Conservation (phyloP, 345 rosid species). For the Gossypium australe region DNA sequence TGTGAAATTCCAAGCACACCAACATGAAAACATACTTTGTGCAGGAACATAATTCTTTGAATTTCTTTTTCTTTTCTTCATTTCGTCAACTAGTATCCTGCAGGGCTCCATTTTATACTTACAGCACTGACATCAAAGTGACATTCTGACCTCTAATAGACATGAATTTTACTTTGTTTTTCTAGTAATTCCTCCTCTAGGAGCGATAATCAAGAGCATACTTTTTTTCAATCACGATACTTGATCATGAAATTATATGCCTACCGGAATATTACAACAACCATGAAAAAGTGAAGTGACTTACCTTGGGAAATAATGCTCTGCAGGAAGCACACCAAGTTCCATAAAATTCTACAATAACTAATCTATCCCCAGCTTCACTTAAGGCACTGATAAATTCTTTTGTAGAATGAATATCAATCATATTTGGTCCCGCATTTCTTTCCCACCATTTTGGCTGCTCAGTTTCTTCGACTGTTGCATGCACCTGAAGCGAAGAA, state of each 20-base stretch:
- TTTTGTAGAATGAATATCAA: slow-evolving; percentile 76
- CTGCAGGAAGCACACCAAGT: slow-evolving; percentile 98
- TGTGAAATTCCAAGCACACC: not conserved
- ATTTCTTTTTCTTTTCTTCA: too few relatives aligned
- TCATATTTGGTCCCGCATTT: slow-evolving; percentile 75
- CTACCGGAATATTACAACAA: not conserved
- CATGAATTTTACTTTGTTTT: not conserved
- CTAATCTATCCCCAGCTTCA: slow-evolving; percentile 76
- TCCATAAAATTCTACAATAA: slow-evolving; percentile 88
- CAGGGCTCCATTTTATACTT: not conserved
- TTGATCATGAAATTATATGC: not conserved
- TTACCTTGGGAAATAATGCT: slow-evolving; percentile 84
- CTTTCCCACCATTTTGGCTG: slow-evolving; percentile 96
- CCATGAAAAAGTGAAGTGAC: not conserved
- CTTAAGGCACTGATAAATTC: slow-evolving; percentile 67
- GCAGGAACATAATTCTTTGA: not conserved
- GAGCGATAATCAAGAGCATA: not conserved
- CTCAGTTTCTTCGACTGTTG: slow-evolving; percentile 56
- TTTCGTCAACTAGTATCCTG: not conserved
- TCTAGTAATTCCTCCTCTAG: not conserved
- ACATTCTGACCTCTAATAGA: not conserved
- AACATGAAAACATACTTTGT: not conserved
- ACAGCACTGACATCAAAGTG: not conserved
- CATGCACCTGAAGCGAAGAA: slow-evolving; percentile 47
- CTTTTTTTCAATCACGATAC: not conserved